Evolutionary conservation across 1,139 yeast species (phyloP), one percentile per base, ranked within the genome.

Genomic region (Yamadazyma aaseri): DNA sequence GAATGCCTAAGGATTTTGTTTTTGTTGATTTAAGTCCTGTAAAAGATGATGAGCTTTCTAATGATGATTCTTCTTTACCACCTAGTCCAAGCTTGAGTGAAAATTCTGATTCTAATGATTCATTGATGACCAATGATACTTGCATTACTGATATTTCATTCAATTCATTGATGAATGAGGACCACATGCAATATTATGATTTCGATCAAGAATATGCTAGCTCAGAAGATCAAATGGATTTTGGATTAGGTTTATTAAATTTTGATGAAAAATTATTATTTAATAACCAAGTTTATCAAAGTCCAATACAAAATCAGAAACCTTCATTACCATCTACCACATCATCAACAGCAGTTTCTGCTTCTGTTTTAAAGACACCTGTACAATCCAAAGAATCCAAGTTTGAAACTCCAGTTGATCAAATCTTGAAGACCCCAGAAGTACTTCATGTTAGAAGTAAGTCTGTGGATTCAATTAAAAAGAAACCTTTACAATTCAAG

Each of bases 21-120:
- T 74, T 74, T 49, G 79, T 74, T 28, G 79, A 74, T 47, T 60
- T 74, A 41, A 71, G 77, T 13, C 80, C 80, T 15, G 67, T 66
- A 28, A 72, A 72, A 55, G 56, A 46, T 28, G 65, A 56, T 20
- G 61, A 56, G 3, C 21, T 53, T 14, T 60, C 56, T 5, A 20
- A 32, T 26, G 25, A 27, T 26, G 26, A 25, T 14, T 12, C 17
- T 13, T 20, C 31, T 17, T 32, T 38, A 26, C 45, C 49, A 20
- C 28, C 43, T 12, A 43, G 46, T 39, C 49, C 50, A 5, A 36
- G 40, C 9, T 15, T 31, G 25, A 41, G 43, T 31, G 42, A 36
- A 7, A 33, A 36, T 20, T 42, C 49, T 15, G 50, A 46, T 20
- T 39, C 44, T 3, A 39, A 39, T 26, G 47, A 44, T 5, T 45